Conservation (phyloP, 2,329 filamentous ascomycete genomes). For the Claviceps purpurea region DNA sequence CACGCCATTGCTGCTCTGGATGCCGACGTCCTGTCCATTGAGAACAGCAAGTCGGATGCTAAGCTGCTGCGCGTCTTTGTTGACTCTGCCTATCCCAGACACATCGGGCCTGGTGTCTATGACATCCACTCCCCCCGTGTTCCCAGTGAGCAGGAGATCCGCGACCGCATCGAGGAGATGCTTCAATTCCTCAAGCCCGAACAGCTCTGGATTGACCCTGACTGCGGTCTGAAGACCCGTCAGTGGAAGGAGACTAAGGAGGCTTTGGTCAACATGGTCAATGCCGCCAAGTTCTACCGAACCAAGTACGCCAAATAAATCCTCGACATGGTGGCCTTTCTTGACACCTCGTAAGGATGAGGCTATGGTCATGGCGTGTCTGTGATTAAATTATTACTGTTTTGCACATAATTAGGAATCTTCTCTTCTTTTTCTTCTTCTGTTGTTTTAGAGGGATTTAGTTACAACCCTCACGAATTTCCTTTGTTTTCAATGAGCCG, state of each 20-base stretch:
- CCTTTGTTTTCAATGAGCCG: conserved; percentile 22
- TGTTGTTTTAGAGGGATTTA: background rate
- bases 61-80: conserved; percentile 99
- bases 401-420: conserved; percentile 20
- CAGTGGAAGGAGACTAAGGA: conserved; percentile 99
- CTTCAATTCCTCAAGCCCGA: conserved; percentile 91
- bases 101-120: conserved; percentile 98
- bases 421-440: conserved; percentile 7
- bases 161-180: conserved; percentile 96
- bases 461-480: conserved; percentile 2
- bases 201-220: conserved; percentile 99
- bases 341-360: conserved; percentile 7
- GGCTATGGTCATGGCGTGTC: conserved; percentile 2
- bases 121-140: conserved; percentile 99
- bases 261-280: conserved; percentile 91
- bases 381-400: conserved; percentile 10
- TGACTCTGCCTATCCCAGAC: conserved; percentile 89
- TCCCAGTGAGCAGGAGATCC: conserved; percentile 94
- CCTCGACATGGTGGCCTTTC: conserved; percentile 10
- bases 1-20: conserved; percentile 97
- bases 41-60: conserved; percentile 99
- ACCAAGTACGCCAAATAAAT: conserved; percentile 63
- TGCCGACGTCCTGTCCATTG: conserved; percentile 94
- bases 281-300: conserved; percentile 94
- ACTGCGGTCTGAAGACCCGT: conserved; percentile 98